Base-by-base conservation (phyloP, 768 basidiomycete species). In the Pluteus cervinus region DNA sequence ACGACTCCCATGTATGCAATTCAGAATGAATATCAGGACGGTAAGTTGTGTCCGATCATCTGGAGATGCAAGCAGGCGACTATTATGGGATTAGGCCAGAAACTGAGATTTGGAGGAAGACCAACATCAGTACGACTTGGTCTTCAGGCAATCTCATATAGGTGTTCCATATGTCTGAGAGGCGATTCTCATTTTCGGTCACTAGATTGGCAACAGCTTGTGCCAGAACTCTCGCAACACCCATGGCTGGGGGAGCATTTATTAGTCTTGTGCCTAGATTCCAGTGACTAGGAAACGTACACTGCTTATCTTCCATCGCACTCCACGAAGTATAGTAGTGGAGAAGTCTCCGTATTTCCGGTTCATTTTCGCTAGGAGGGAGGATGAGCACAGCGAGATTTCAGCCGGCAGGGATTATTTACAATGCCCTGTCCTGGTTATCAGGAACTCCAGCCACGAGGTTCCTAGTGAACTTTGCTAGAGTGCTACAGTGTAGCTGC, bases 161-260 rank as follows among this genome's bases (percentile, higher is more conserved):
- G 2, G 61, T 67, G 24, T 68, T 66, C 86, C 83, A 89, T 22
- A 84, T 58, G 15, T 54, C 65, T n/a, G 65, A 54, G 43, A 73
- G 66, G 30, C 82, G 68, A 6, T 43, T 47, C 28, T 80, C 73
- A 43, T 90, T 86, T 6, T 72, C 70, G 2, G 92, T 89, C 22
- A 93, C 72, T 16, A 90, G 66, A 55, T 96, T 96, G 14, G 89
- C 86, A 20, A 94, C 67, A 3, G 85, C 63, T 55, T 96, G 90
- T 2, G 81, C 67, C 20, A 87, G 62, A 41, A 86, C 69, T 11
- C 86, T 71, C 6, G 83, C 78, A 14, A 73, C 65, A 1, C 69
- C 60, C 37, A 76, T 68, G 41, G 75, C 91, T 93, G 51, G 34
- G 43, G 46, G 33, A 11, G 24, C 36, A 30, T 46, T 33, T 35